A percentile compares a stretch with the other conserved stretches of the same genome.
phyloP scores from a whole-genome alignment of 2,329 filamentous ascomycete genomes.

The Dothistroma pini region DNA sequence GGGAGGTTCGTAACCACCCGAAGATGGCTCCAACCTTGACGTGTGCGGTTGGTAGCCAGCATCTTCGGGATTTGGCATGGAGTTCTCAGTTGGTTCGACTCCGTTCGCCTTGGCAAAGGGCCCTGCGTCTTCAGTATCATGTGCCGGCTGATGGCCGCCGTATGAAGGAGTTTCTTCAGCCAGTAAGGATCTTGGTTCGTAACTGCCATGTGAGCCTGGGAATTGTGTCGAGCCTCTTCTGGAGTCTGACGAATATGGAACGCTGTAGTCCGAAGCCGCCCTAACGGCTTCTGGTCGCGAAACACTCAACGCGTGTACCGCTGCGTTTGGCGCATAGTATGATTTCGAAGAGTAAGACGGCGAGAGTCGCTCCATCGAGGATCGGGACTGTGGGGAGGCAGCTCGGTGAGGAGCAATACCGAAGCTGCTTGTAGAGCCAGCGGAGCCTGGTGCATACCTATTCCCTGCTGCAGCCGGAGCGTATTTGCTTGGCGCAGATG shows the following conservation, averaged over 20 bases:
- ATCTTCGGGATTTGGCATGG: constrained; percentile 13
- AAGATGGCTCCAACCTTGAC: constrained; percentile 57
- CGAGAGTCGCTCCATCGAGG: constrained; percentile 12
- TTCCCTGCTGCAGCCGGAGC: constrained; percentile 22
- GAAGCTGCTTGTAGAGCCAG: constrained; percentile 18
- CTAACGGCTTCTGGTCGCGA: constrained; percentile 28
- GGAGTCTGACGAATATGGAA: constrained; percentile 29
- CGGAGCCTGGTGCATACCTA: constrained; percentile 22
- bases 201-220: constrained; percentile 24
- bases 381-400: constrained; percentile 19
- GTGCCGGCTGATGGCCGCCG: constrained; percentile 7
- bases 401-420: constrained; percentile 14
- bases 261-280: constrained; percentile 30
- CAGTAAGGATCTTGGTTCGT: constrained; percentile 30
- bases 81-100: neutral
- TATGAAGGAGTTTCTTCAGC: constrained; percentile 26
- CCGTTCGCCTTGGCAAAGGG: constrained; percentile 10
- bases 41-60: constrained; percentile 42
- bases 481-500: constrained; percentile 30
- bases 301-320: constrained; percentile 23
- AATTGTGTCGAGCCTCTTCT: constrained; percentile 30
- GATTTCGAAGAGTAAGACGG: constrained; percentile 14
- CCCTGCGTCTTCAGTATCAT: constrained; percentile 9
- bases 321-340: constrained; percentile 26
- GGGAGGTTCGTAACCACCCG: constrained; percentile 56